These are phyloP conservation scores for Botrytis paeoniae DNA, from an alignment of 2,329 filamentous ascomycete species.

Conservation along the genomic window DNA sequence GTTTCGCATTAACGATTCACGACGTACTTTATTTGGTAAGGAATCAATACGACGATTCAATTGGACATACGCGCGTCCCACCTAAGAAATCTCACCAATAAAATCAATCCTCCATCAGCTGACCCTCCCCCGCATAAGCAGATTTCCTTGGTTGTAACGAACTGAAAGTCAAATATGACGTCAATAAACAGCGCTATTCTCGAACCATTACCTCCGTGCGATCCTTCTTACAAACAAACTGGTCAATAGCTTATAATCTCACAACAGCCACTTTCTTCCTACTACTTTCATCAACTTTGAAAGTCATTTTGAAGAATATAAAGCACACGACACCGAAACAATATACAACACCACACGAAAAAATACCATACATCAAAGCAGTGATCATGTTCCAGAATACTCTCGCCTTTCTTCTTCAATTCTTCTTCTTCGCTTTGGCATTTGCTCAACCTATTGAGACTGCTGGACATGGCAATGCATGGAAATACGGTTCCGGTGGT, in stretches of 20 bases:
- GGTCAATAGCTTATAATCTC: conserved; percentile 4
- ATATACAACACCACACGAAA: no score
- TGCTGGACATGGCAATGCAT: conserved; percentile 44
- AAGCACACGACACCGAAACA: not conserved
- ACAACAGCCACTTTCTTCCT: not conserved
- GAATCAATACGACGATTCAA: not conserved
- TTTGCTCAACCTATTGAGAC: conserved; percentile 43
- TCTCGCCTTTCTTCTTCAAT: conserved; percentile 49
- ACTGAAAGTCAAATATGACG: not conserved
- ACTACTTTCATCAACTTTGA: not conserved
- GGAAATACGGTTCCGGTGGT: conserved; percentile 60
- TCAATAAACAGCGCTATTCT: conserved; percentile 1
- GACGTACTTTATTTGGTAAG: not conserved
- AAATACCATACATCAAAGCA: not conserved
- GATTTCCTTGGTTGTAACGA: not conserved
- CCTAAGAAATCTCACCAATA: not conserved
- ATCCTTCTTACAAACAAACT: not conserved
- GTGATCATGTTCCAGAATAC: conserved; percentile 22
- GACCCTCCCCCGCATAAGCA: not conserved
- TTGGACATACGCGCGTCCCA: not conserved
- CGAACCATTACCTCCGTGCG: not conserved
- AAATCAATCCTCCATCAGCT: not conserved
- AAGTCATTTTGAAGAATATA: not conserved
- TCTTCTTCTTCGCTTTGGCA: conserved; percentile 49
- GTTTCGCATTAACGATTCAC: not conserved